These are phyloP conservation scores for Paramecium bursaria DNA, from an alignment of 73 alveolate genomes.

Conservation along the genomic window DNA sequence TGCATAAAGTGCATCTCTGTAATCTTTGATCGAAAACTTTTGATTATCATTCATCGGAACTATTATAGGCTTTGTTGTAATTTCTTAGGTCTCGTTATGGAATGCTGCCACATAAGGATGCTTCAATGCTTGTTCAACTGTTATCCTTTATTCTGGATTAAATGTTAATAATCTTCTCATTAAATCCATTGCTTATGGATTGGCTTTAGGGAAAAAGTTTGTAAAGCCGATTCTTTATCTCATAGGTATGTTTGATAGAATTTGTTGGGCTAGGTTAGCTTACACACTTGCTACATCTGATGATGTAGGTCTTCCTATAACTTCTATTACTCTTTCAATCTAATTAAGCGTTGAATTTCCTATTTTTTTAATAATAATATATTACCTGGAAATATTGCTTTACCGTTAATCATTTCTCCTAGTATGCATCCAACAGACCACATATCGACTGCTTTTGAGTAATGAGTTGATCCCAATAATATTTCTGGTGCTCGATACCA, in stretches of 20 bases:
- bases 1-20: constrained; percentile 83
- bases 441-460: constrained; percentile 91
- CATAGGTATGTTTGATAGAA: constrained; percentile 78
- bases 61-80: constrained; percentile 74
- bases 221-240: constrained; percentile 75
- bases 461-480: constrained; percentile 81
- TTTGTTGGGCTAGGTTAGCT: constrained; percentile 72
- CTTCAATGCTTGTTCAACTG: constrained; percentile 87
- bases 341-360: constrained; percentile 88
- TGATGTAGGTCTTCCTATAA: constrained; percentile 86
- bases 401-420: constrained; percentile 86
- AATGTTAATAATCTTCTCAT: constrained; percentile 73
- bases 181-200: constrained; percentile 85
- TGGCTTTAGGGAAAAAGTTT: constrained; percentile 81
- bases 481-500: constrained; percentile 97
- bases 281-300: constrained; percentile 83
- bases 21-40: constrained; percentile 87
- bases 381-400: constrained; percentile 91
- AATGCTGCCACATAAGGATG: constrained; percentile 92
- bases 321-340: constrained; percentile 84
- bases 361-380: too few relatives aligned
- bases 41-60: constrained; percentile 87
- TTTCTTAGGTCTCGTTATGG: constrained; percentile 88
- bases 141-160: constrained; percentile 84
- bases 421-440: constrained; percentile 94